These are phyloP conservation scores for Saturnispora ahearnii DNA, from an alignment of 805 yeast species.

Conservation along the genomic window DNA sequence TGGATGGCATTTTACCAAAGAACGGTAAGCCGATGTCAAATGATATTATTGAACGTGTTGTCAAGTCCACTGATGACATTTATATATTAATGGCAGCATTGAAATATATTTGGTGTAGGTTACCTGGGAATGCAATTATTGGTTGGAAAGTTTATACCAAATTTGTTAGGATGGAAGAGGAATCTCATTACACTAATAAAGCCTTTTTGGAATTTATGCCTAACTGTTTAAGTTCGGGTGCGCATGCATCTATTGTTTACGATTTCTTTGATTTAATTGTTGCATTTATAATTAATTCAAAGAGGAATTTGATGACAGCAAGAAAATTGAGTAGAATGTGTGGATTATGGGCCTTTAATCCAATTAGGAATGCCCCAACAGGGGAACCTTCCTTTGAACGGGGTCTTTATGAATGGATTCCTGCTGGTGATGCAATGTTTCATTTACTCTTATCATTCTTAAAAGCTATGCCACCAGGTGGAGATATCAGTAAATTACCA, in stretches of 20 bases:
- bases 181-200: slow-evolving; percentile 55
- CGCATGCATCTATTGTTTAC: slow-evolving; percentile 83
- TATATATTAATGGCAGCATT: slow-evolving; percentile 64
- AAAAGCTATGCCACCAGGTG: slow-evolving; percentile 64
- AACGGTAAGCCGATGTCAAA: slow-evolving; percentile 39
- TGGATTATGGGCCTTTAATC: slow-evolving; percentile 77
- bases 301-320: slow-evolving; percentile 69
- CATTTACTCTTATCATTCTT: slow-evolving; percentile 71
- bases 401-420: slow-evolving; percentile 69
- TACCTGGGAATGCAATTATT: slow-evolving; percentile 69
- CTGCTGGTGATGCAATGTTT: slow-evolving; percentile 78
- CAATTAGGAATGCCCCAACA: slow-evolving; percentile 28
- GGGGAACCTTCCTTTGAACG: slow-evolving; percentile 44
- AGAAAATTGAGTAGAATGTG: slow-evolving; percentile 74
- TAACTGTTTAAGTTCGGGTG: slow-evolving; percentile 68
- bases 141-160: slow-evolving; percentile 80
- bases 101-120: slow-evolving; percentile 80
- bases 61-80: slow-evolving; percentile 46
- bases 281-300: slow-evolving; percentile 69
- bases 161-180: slow-evolving; percentile 56
- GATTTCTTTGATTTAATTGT: slow-evolving; percentile 79
- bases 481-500: slow-evolving; percentile 49
- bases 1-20: slow-evolving; percentile 40
- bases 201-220: slow-evolving; percentile 83
- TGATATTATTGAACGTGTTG: slow-evolving; percentile 31